phyloP scores from a whole-genome alignment of 495 filamentous ascomycete genomes.

The Oidiodendron maius region DNA sequence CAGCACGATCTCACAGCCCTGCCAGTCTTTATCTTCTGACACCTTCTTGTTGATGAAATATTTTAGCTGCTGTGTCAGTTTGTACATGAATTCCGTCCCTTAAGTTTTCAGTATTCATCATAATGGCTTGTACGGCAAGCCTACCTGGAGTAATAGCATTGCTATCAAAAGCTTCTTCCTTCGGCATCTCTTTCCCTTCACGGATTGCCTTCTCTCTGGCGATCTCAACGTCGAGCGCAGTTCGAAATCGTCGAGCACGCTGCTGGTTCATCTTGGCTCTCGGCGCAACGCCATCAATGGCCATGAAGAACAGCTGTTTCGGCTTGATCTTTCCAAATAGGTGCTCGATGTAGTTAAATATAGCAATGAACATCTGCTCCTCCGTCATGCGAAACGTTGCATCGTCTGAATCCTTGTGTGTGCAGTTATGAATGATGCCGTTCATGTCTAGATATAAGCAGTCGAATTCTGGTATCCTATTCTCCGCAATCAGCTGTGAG shows the following conservation, averaged over 20 bases:
- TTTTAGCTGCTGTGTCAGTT: constrained; percentile 86
- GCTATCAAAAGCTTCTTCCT: constrained; percentile 94
- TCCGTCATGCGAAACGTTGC: constrained; percentile 90
- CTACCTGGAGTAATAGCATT: constrained; percentile 87
- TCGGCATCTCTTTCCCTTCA: constrained; percentile 88
- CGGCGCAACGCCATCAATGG: constrained; percentile 94
- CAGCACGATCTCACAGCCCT: constrained; percentile 89
- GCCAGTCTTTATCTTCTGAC: constrained; percentile 94
- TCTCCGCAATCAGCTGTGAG: constrained; percentile 97
- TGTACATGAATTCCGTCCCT: constrained; percentile 93
- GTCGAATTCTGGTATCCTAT: constrained; percentile 98
- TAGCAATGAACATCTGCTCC: constrained; percentile 98
- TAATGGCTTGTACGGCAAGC: constrained; percentile 34
- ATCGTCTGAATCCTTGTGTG: constrained; percentile 89
- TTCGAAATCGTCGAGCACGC: constrained; percentile 89
- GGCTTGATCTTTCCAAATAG: constrained; percentile 98
- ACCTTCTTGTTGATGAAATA: constrained; percentile 99
- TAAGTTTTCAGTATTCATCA: constrained; percentile 11
- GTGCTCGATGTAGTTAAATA: constrained; percentile 99
- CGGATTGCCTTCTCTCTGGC: constrained; percentile 84
- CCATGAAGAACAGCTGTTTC: constrained; percentile 98
- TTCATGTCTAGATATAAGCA: constrained; percentile 99
- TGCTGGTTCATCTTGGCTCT: constrained; percentile 99
- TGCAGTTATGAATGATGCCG: constrained; percentile 99
- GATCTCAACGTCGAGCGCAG: constrained; percentile 82